These are phyloP conservation scores for Aureobasidium sp. DNA, from an alignment of 2,329 filamentous ascomycete species.

Conservation along the genomic window DNA sequence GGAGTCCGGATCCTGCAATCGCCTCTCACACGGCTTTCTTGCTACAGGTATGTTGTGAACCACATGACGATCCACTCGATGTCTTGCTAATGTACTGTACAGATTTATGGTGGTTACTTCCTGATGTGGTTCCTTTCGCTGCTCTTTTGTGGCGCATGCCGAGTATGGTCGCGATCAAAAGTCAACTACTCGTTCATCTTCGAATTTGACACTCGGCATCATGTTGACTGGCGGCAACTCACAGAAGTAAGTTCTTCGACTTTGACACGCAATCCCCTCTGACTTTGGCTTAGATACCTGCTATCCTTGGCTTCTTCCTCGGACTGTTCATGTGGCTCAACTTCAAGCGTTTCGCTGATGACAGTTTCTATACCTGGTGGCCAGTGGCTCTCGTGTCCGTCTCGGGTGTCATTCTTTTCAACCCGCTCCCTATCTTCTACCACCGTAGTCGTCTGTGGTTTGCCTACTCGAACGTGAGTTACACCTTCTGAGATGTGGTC, in stretches of 20 bases:
- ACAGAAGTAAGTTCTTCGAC: slow-evolving; percentile 39
- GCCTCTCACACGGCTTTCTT: slow-evolving; percentile 41
- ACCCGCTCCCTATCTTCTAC: slow-evolving; percentile 63
- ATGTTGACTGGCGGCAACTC: slow-evolving; percentile 82
- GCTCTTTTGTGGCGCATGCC: slow-evolving; percentile 79
- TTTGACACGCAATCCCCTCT: not conserved
- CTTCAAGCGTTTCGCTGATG: slow-evolving; percentile 60
- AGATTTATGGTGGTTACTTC: slow-evolving; percentile 92
- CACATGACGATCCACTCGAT: not conserved
- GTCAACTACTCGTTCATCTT: slow-evolving; percentile 91
- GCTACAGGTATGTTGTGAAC: slow-evolving; percentile 44
- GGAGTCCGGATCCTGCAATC: slow-evolving; percentile 18
- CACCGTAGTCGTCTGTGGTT: slow-evolving; percentile 77
- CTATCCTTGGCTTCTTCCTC: slow-evolving; percentile 66
- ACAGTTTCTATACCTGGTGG: slow-evolving; percentile 72
- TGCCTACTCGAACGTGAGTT: slow-evolving; percentile 66
- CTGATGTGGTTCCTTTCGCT: slow-evolving; percentile 70
- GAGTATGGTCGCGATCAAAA: slow-evolving; percentile 71
- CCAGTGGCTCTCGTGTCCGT: slow-evolving; percentile 70
- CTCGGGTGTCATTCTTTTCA: slow-evolving; percentile 58
- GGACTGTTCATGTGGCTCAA: slow-evolving; percentile 85
- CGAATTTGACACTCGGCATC: slow-evolving; percentile 81
- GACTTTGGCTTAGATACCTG: slow-evolving; percentile 50
- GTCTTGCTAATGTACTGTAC: slow-evolving; percentile 20
- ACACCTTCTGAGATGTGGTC: slow-evolving; percentile 26